Base-by-base conservation (phyloP, 768 basidiomycete genomes). In the Lentinula guzmanii region DNA sequence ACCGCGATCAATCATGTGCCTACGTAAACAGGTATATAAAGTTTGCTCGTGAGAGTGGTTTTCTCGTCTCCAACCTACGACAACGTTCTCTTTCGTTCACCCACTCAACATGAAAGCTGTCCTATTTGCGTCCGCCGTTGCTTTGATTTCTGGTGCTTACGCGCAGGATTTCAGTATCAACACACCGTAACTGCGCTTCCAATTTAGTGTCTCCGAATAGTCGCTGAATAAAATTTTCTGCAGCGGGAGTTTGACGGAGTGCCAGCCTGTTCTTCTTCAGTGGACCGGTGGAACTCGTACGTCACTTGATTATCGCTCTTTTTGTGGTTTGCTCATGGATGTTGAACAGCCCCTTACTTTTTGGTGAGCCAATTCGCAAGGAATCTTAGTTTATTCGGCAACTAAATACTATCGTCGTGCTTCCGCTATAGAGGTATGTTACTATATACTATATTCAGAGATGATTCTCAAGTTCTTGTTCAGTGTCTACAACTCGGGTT, bases 181-280 rank as follows among this genome's bases (percentile, higher is more conserved):
- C 70, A 93, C 90, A 41, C 90, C 90, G 90, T 91, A 65, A 68
- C 89, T 80, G 18, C 62, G 28, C 35, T 41, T 53, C 39, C 24
- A 16, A 15, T 46, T 9, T 46, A 34, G 11, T n/a, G 9, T 31
- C 4, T 50, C 46, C 41, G 24, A 21, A 35, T 3, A 11, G 33
- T 35, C 34, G 41, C 59, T 60, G 6, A 62, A 35, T 33, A 9
- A 39, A 8, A 13, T 37, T 41, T 56, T 62, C 21, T 52, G 1
- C 24, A 58, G 56, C 31, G 37, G 33, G n/a, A 45, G 52, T 37
- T 37, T 52, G 35, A 77, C 81, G 37, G 75, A 81, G 61, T 92
- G 90, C 72, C 70, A 85, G 65, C 86, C 90, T 11, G 70, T 80
- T 33, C 70, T 76, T 13, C 41, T 92, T 51, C 55, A 68, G 33